These are phyloP conservation scores for Heritiera fomes DNA, from an alignment of 345 rosid species.

Conservation along the genomic window DNA sequence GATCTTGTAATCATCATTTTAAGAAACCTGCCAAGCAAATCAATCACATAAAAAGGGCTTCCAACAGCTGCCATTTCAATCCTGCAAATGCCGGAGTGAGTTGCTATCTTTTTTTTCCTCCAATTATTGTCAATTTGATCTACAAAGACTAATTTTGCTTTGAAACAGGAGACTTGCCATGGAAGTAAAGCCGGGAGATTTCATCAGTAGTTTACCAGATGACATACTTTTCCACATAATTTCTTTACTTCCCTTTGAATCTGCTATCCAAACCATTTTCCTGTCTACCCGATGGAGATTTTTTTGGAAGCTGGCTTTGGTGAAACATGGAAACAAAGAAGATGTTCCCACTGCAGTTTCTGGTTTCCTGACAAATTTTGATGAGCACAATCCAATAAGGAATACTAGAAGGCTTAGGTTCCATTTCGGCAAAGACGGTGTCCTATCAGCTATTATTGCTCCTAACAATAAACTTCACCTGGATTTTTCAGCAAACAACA, in stretches of 20 bases:
- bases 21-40: not conserved
- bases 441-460: conserved; percentile 45
- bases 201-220: conserved; percentile 52
- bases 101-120: not conserved
- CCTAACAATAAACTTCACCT: conserved; percentile 45
- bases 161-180: not conserved
- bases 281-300: conserved; percentile 52
- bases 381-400: conserved; percentile 45
- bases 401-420: conserved; percentile 44
- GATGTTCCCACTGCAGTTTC: conserved; percentile 38
- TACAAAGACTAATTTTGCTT: not conserved
- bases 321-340: conserved; percentile 43
- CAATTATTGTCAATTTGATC: not conserved
- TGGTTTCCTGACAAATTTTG: conserved; percentile 44
- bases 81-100: not conserved
- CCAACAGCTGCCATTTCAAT: not conserved
- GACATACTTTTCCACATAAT: conserved; percentile 58
- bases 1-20: not conserved
- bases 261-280: conserved; percentile 53
- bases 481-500: conserved; percentile 37
- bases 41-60: not conserved
- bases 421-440: conserved; percentile 36
- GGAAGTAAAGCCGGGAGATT: conserved; percentile 29
- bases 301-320: conserved; percentile 49
- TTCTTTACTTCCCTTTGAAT: conserved; percentile 56